Conservation (phyloP, 345 rosid species). For the Raphanus raphanistrum region DNA sequence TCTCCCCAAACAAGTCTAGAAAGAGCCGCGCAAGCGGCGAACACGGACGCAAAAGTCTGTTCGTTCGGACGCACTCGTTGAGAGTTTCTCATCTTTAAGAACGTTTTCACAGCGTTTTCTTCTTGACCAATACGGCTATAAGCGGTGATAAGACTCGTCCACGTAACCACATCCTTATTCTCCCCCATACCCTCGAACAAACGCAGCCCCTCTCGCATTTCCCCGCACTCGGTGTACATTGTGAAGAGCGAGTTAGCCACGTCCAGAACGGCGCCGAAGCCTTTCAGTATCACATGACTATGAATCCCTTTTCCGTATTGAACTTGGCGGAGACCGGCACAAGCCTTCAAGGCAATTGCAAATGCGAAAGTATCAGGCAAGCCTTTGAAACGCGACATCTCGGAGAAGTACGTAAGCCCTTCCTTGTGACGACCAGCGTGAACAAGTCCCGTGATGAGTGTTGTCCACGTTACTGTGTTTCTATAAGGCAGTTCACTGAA, state of each 20-base stretch:
- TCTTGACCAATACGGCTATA: constrained; percentile 53
- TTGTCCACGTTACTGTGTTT: constrained; percentile 83
- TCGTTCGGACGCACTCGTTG: constrained; percentile 61
- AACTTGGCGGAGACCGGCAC: constrained; percentile 64
- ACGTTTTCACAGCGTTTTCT: constrained; percentile 56
- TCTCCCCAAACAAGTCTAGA: constrained; percentile 59
- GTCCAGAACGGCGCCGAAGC: constrained; percentile 48
- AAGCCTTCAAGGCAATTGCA: constrained; percentile 75
- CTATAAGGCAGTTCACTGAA: constrained; percentile 65
- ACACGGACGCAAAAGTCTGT: constrained; percentile 62
- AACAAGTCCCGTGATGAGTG: constrained; percentile 75
- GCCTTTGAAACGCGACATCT: constrained; percentile 58
- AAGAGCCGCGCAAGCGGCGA: constrained; percentile 67
- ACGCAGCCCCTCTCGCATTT: constrained; percentile 52
- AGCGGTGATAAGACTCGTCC: constrained; percentile 70
- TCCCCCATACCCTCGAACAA: constrained; percentile 62
- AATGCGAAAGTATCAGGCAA: constrained; percentile 55
- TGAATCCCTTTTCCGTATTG: constrained; percentile 72
- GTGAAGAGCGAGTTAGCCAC: constrained; percentile 73
- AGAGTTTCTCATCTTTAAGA: constrained; percentile 55
- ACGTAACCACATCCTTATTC: constrained; percentile 69
- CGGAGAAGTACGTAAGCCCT: constrained; percentile 60
- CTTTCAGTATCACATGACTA: constrained; percentile 54
- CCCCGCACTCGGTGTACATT: constrained; percentile 81
- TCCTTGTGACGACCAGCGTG: constrained; percentile 53